These are phyloP conservation scores for Nemania sp. DNA, from an alignment of 2,329 filamentous ascomycete genomes.

Conservation along the genomic window DNA sequence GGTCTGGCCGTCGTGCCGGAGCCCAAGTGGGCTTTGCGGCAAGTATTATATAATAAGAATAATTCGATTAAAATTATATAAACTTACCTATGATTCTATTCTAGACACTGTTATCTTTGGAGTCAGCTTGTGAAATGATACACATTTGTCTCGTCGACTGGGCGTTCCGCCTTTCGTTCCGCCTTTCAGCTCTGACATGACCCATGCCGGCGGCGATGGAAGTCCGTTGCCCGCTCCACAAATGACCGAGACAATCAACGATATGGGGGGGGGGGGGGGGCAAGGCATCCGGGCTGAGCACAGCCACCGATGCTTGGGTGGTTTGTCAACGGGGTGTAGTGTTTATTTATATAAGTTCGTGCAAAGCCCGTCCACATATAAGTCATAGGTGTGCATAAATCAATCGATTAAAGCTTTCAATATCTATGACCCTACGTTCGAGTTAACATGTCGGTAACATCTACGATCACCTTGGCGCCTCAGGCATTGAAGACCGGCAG, in stretches of 20 bases:
- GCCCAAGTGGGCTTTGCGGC: slow-evolving; percentile 1
- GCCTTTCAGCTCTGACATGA: slow-evolving; percentile 19
- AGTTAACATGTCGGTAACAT: slow-evolving; percentile 15
- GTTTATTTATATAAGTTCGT: background rate
- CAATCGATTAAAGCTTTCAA: background rate
- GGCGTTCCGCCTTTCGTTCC: slow-evolving; percentile 7
- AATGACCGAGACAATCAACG: slow-evolving; percentile 1
- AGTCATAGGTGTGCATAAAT: too few species aligned
- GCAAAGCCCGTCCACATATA: background rate
- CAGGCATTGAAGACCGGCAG: slow-evolving; percentile 38
- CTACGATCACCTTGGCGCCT: slow-evolving; percentile 11
- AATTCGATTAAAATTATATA: background rate
- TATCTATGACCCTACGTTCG: background rate
- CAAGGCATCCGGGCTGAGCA: slow-evolving; percentile 1
- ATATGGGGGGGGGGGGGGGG: background rate
- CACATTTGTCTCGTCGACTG: background rate
- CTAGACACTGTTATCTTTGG: background rate
- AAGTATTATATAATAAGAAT: slow-evolving; percentile 15
- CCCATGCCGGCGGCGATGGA: slow-evolving; percentile 23
- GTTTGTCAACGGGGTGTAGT: background rate
- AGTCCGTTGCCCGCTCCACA: slow-evolving; percentile 24
- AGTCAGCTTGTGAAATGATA: background rate
- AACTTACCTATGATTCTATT: background rate
- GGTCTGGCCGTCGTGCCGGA: background rate
- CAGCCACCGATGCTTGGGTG: background rate